Evolutionary conservation across 2,329 filamentous ascomycete genomes (phyloP).

Genomic region (Botrytis elliptica): DNA sequence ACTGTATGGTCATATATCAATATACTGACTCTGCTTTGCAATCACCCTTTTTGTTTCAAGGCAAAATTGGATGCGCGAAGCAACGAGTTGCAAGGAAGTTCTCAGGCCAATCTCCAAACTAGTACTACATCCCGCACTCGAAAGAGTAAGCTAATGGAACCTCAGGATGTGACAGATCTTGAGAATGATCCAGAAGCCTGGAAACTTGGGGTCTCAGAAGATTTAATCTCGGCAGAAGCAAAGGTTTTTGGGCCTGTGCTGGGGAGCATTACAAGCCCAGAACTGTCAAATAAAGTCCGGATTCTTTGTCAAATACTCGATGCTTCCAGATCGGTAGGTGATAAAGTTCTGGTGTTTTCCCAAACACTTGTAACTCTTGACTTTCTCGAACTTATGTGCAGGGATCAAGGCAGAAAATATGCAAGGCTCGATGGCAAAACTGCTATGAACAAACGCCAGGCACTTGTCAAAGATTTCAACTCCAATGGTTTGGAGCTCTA

Average conservation of each 20-base stretch:
- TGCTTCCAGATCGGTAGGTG: constrained; percentile 57
- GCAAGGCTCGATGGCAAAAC: constrained; percentile 68
- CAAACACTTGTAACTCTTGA: constrained; percentile 68
- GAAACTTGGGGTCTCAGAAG: constrained; percentile 35
- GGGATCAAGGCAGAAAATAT: constrained; percentile 47
- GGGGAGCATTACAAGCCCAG: constrained; percentile 43
- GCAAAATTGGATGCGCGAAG: constrained; percentile 48
- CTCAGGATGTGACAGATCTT: constrained; percentile 14
- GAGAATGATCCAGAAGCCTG: constrained; percentile 33
- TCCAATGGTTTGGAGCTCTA: constrained; percentile 56
- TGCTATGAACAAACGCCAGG: constrained; percentile 56
- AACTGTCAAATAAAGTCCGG: constrained; percentile 65
- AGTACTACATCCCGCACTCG: not conserved
- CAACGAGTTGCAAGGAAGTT: constrained; percentile 31
- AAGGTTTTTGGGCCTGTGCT: constrained; percentile 12
- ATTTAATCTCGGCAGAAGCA: constrained; percentile 28
- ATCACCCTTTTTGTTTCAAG: constrained; percentile 51
- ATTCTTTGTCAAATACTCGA: constrained; percentile 69
- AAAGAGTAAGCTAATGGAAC: not conserved
- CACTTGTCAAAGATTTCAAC: constrained; percentile 69
- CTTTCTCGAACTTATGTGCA: constrained; percentile 62
- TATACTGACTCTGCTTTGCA: constrained; percentile 54
- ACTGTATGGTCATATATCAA: constrained; percentile 55
- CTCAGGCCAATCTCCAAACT: not conserved
- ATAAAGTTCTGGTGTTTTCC: constrained; percentile 81